These are phyloP conservation scores for Castanea crenata DNA, from an alignment of 306 rosid species.

Conservation along the genomic window DNA sequence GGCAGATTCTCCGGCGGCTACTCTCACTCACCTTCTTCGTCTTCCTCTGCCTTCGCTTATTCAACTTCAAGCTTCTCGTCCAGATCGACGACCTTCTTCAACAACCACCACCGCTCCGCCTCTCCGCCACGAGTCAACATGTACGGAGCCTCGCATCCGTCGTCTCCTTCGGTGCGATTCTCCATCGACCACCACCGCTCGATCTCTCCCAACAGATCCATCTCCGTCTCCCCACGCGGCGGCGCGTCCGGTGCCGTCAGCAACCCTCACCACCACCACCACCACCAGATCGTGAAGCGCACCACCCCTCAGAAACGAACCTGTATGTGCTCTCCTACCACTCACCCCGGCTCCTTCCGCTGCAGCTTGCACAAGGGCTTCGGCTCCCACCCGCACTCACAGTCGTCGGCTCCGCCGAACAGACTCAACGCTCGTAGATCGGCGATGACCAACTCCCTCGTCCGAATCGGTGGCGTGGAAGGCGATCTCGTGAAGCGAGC, in stretches of 20 bases:
- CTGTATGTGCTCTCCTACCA: constrained; percentile 92
- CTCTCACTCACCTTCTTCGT: constrained; percentile 15
- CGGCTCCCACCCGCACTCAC: constrained; percentile 9
- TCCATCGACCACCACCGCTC: constrained; percentile 59
- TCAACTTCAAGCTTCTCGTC: constrained; percentile 72
- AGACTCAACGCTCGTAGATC: constrained; percentile 91
- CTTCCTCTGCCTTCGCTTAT: constrained; percentile 66
- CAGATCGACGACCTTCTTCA: constrained; percentile 48
- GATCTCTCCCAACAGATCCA: constrained; percentile 71
- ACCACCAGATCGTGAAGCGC: constrained; percentile 33
- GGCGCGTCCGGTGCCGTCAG: neutral
- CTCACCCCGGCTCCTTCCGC: constrained; percentile 93
- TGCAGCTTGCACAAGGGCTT: constrained; percentile 77
- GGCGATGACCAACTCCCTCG: constrained; percentile 96
- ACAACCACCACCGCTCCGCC: constrained; percentile 31
- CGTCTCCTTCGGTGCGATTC: constrained; percentile 63
- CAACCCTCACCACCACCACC: too few species aligned
- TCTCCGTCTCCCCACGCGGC: constrained; percentile 49
- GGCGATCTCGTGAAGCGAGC: constrained; percentile 90
- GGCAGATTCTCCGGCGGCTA: constrained; percentile 46
- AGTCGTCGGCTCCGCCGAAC: constrained; percentile 46
- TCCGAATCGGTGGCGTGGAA: constrained; percentile 89
- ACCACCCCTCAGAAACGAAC: constrained; percentile 58
- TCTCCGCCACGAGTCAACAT: constrained; percentile 75
- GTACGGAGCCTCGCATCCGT: constrained; percentile 24